Conservation (phyloP, 805 yeast species). For the Myxozyma nipponensis region DNA sequence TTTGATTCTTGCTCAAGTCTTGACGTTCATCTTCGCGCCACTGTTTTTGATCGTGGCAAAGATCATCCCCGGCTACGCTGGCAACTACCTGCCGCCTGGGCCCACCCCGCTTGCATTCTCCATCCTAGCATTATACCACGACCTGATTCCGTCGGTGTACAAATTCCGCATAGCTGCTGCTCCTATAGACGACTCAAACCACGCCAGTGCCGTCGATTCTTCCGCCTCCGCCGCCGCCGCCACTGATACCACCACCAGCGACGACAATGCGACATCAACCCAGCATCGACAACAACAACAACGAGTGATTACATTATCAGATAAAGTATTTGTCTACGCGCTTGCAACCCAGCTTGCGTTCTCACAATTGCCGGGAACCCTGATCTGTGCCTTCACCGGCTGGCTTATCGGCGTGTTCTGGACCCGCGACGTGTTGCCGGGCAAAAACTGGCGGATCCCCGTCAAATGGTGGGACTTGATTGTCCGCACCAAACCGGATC, state of each 20-base stretch:
- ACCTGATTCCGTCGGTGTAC: constrained; percentile 42
- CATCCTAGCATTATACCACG: constrained; percentile 38
- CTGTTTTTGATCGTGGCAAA: constrained; percentile 19
- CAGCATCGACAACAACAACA: background rate
- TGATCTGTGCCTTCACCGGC: constrained; percentile 36
- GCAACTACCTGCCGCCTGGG: constrained; percentile 36
- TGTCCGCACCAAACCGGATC: background rate
- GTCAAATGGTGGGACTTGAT: constrained; percentile 24
- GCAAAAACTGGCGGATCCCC: constrained; percentile 42
- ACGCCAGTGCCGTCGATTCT: constrained; percentile 9
- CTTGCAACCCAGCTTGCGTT: constrained; percentile 38
- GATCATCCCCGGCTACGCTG: constrained; percentile 22
- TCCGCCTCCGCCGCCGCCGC: constrained; percentile 1
- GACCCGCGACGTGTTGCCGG: constrained; percentile 39
- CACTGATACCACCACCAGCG: background rate
- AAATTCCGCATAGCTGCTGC: constrained; percentile 35
- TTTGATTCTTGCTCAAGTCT: constrained; percentile 28
- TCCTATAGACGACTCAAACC: constrained; percentile 21
- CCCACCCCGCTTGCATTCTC: constrained; percentile 40
- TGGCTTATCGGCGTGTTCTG: constrained; percentile 41
- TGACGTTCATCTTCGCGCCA: constrained; percentile 30
- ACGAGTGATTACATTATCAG: constrained; percentile 32
- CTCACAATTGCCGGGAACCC: constrained; percentile 35
- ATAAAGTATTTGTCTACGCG: constrained; percentile 39
- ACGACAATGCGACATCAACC: background rate